Percentiles rank a stretch among this genome's conserved stretches.
Evolutionary conservation across 192 early-diverging fungal species (phyloP).

Genomic region (Umbelopsis vinacea): DNA sequence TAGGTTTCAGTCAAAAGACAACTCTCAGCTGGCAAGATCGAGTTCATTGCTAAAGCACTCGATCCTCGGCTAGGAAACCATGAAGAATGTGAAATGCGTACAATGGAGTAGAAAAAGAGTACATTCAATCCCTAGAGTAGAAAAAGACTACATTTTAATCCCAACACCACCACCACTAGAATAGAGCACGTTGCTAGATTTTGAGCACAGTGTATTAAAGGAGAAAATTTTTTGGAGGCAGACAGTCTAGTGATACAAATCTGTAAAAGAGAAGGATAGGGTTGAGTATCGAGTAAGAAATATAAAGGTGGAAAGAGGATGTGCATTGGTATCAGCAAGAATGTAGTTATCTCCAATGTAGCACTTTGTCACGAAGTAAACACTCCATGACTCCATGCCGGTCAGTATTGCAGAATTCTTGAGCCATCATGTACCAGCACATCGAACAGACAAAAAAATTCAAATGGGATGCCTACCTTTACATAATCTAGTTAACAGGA

Average conservation of each 20-base stretch:
- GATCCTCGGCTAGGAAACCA: conserved; percentile 23
- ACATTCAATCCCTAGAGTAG: no score
- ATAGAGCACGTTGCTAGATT: no score
- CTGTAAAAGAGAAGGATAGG: background rate
- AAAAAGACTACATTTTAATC: no score
- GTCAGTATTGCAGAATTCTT: conserved; percentile 26
- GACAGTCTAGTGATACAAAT: background rate
- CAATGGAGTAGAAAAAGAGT: no score
- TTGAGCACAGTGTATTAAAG: no score
- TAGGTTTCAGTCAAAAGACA: conserved; percentile 23
- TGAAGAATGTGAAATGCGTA: background rate
- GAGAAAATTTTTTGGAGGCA: no score
- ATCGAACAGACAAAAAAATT: no score
- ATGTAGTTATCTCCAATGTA: conserved; percentile 22
- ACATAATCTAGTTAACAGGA: background rate
- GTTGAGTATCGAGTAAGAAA: background rate
- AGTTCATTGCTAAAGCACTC: conserved; percentile 21
- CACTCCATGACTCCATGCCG: background rate
- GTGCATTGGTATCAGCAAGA: conserved; percentile 21
- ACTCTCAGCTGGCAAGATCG: conserved; percentile 19
- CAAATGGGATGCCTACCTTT: background rate
- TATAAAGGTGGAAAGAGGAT: background rate
- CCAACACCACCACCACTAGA: no score
- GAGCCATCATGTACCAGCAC: conserved; percentile 15
- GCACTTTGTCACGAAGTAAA: background rate